phyloP scores from a whole-genome alignment of 164 flowering plant species.

The Saururus chinensis region DNA sequence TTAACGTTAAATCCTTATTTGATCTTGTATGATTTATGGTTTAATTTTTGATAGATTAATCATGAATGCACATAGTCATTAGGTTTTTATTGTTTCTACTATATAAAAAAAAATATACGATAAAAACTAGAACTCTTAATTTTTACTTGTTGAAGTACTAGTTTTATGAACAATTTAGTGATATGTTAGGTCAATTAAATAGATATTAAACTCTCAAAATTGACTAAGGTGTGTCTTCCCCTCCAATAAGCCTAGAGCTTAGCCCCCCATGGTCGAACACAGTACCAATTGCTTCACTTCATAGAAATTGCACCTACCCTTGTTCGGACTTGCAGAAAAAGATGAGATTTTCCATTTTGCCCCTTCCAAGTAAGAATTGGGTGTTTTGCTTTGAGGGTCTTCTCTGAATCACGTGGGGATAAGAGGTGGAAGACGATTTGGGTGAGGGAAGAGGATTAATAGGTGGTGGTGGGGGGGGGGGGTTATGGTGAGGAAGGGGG shows the following conservation, averaged over 20 bases:
- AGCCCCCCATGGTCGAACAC: background rate
- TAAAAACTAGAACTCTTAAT: no score
- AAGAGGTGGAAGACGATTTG: background rate
- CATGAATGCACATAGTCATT: no score
- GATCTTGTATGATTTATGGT: no score
- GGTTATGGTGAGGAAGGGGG: no score
- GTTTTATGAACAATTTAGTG: no score
- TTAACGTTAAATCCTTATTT: no score
- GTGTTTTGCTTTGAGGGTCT: background rate
- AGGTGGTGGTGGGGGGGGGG: background rate
- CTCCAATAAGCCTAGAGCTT: background rate
- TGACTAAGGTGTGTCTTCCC: slow-evolving; percentile 25
- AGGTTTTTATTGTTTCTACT: no score
- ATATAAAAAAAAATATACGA: no score
- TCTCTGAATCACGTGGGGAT: background rate
- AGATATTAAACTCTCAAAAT: no score
- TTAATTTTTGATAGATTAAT: no score
- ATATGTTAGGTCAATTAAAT: no score
- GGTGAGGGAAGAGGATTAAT: slow-evolving; percentile 1
- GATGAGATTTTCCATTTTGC: background rate
- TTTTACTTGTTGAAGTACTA: no score
- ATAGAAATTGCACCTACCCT: background rate
- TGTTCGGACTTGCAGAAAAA: background rate
- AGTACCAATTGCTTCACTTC: background rate
- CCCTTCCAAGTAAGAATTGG: background rate